A percentile compares a stretch with the other conserved stretches of the same genome.
Conservation (phyloP, 169 alveolate genomes). For the Plasmodium fragile region DNA sequence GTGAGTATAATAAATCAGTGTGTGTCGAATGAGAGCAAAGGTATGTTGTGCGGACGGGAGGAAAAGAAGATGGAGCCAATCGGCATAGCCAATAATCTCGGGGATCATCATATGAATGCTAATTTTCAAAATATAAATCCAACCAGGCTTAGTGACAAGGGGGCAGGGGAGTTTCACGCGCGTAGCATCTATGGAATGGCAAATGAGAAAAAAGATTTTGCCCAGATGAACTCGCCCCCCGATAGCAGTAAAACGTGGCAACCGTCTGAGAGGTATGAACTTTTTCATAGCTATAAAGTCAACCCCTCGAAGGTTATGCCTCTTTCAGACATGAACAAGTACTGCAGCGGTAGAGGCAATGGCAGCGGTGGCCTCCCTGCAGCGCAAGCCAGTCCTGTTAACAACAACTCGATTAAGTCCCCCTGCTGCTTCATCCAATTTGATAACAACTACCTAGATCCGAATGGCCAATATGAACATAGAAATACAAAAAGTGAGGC, state of each 20-base stretch:
- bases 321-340: neutral
- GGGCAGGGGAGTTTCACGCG: neutral
- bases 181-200: neutral
- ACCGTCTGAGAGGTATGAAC: neutral
- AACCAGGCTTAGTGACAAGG: neutral
- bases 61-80: neutral
- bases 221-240: neutral
- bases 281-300: neutral
- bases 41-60: neutral
- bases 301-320: neutral
- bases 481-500: neutral
- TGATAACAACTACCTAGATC: neutral
- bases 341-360: neutral
- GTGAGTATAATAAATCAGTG: conserved; percentile 13
- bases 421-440: neutral
- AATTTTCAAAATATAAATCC: neutral
- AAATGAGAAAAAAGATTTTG: neutral
- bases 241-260: neutral
- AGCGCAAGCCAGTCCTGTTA: neutral
- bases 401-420: neutral
- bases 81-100: neutral
- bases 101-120: neutral
- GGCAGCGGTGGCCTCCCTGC: neutral
- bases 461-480: neutral
- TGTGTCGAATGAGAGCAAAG: neutral